A percentile compares a stretch with the other conserved stretches of the same genome.
Evolutionary conservation across 345 rosid species (phyloP).

Genomic region (Schrenkiella parvula): DNA sequence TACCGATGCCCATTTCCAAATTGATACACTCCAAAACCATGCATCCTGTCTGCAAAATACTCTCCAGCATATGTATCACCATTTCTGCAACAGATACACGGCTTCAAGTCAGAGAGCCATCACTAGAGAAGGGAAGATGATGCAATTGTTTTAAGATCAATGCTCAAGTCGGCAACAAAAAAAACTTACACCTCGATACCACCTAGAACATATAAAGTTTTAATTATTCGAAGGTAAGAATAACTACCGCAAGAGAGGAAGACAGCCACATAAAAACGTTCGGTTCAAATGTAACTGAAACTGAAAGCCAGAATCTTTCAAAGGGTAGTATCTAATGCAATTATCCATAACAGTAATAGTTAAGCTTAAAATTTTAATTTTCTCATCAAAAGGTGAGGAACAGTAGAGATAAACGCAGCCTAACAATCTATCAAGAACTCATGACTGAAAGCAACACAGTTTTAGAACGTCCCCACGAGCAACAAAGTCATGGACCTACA

Average conservation of each 20-base stretch:
- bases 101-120: conserved; percentile 17
- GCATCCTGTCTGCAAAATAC: conserved; percentile 84
- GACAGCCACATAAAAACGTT: not conserved
- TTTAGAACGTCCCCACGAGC: not conserved
- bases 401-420: not conserved
- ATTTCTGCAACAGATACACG: conserved; percentile 40
- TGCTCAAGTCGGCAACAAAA: not conserved
- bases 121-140: not conserved
- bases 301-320: not conserved
- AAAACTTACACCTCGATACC: not conserved
- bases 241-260: not conserved
- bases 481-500: not conserved
- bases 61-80: conserved; percentile 79
- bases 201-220: not conserved
- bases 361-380: not conserved
- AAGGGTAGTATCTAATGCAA: not conserved
- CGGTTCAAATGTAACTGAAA: not conserved
- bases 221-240: not conserved
- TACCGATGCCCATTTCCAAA: conserved; percentile 75
- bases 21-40: conserved; percentile 75
- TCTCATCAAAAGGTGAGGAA: not conserved
- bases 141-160: not conserved
- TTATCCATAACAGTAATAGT: not conserved
- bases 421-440: conserved; percentile 2
- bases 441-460: not conserved